phyloP scores from a whole-genome alignment of 768 basidiomycete genomes.

The Lactifluus hygrophoroides region DNA sequence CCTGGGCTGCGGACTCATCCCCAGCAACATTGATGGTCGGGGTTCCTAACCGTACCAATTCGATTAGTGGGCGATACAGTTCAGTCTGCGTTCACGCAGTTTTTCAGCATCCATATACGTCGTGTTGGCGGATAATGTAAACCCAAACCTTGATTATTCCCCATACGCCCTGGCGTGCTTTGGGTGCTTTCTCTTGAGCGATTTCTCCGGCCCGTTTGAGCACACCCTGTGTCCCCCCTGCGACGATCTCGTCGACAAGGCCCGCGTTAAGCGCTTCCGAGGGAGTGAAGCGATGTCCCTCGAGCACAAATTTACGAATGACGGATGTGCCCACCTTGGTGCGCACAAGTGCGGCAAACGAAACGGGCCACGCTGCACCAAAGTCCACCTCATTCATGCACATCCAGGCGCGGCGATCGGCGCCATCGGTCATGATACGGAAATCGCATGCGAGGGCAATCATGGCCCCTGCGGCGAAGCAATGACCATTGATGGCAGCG shows the following conservation, averaged over 20 bases:
- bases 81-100: conserved; percentile 34
- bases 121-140: not conserved
- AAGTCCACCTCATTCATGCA: conserved; percentile 93
- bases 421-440: conserved; percentile 80
- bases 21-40: conserved; percentile 29
- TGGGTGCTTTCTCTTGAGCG: conserved; percentile 42
- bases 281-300: conserved; percentile 73
- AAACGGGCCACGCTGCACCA: conserved; percentile 71
- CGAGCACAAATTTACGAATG: conserved; percentile 66
- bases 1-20: conserved; percentile 45
- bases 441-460: conserved; percentile 80
- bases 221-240: conserved; percentile 49
- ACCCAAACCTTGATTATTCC: conserved; percentile 57
- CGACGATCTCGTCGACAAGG: conserved; percentile 62
- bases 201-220: conserved; percentile 56
- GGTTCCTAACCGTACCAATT: conserved; percentile 31
- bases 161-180: conserved; percentile 57
- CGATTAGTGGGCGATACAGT: conserved; percentile 48
- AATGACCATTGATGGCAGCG: conserved; percentile 77
- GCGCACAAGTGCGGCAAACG: conserved; percentile 53
- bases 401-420: conserved; percentile 68
- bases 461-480: conserved; percentile 78
- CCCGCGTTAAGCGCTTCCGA: conserved; percentile 57
- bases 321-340: conserved; percentile 60
- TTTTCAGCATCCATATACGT: not conserved